Evolutionary conservation across 441 rosid genomes (phyloP), one percentile per base, ranked within the genome.

Genomic region (Raphanus hybrid): DNA sequence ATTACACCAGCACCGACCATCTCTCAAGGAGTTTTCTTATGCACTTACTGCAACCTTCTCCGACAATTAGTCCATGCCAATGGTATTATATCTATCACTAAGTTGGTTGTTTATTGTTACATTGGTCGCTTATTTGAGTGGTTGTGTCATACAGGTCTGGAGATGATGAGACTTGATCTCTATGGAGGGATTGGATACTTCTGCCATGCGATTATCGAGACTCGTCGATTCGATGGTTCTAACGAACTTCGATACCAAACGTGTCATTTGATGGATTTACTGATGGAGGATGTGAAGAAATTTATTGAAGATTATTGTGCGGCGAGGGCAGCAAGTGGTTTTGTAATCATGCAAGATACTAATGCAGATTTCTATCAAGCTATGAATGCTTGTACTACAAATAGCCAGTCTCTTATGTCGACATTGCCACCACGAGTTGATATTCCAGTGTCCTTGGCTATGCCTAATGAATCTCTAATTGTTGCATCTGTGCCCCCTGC

Each of bases 161-260:
- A 63, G 23, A 54, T 62, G 1, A 75, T 74, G 20, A 90, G 74
- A 68, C 88, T 94, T 2, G 88, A 87, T 73, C 82, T 94, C 27
- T 7, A 9, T 11, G 80, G 80, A 48, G 81, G 85, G 66, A 67
- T 84, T 26, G 98, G 92, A 7, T 62, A 80, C 35, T 73, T 94
- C 39, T 84, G 80, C 50, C 98, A 94, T 79, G 97, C 90, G n/a
- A 23, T 87, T 71, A 77, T 86, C 20, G 86, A 83, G 75, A 68
- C n/a, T 43, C 79, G 32, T 32, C 67, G 65, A 0, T 41, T 23
- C 20, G 54, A 12, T 7, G 50, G 2, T 37, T 41, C 59, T 34
- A 57, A 45, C 4, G 48, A 37, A 2, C 20, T 50, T 62, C 76
- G 4, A 3, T 55, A 75, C 57, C 83, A 82, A 29, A 29, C 34